Percentiles rank a stretch among this genome's conserved stretches.
Conservation (phyloP, 306 rosid species). For the Quercus glauca region DNA sequence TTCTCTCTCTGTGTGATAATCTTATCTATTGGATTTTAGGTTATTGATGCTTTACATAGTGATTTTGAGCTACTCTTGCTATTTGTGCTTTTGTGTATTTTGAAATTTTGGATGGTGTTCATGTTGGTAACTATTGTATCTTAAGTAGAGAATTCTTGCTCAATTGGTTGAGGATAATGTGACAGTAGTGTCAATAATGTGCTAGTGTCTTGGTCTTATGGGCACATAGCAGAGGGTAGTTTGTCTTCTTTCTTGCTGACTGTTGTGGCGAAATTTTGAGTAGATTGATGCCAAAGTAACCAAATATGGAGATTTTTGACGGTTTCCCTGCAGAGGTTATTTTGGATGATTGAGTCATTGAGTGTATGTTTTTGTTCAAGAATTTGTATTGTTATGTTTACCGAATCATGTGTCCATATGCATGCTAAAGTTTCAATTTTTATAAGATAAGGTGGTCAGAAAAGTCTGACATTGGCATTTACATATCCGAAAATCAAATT, state of each 20-base stretch:
- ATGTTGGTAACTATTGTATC: not conserved
- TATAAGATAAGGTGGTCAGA: too few species aligned
- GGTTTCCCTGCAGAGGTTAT: not conserved
- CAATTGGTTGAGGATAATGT: not conserved
- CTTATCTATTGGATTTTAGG: not conserved
- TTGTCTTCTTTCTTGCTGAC: not conserved
- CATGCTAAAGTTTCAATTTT: too few species aligned
- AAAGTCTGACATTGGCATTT: too few species aligned
- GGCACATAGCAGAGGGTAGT: not conserved
- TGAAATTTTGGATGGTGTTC: not conserved
- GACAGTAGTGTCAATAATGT: not conserved
- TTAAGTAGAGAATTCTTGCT: not conserved
- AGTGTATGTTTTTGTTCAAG: not conserved
- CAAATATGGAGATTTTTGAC: not conserved
- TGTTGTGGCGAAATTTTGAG: not conserved
- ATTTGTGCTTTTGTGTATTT: not conserved
- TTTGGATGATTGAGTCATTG: not conserved
- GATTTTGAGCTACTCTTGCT: not conserved
- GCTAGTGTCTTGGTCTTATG: not conserved
- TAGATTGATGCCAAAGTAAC: not conserved
- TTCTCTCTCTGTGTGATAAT: not conserved
- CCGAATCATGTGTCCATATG: too few species aligned
- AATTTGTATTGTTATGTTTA: not conserved
- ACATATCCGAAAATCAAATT: too few species aligned
- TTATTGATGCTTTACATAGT: not conserved